A percentile compares a stretch with the other conserved stretches of the same genome.
Evolutionary conservation across 768 basidiomycete genomes (phyloP).

Genomic region (Hygrophorus pudorinus): DNA sequence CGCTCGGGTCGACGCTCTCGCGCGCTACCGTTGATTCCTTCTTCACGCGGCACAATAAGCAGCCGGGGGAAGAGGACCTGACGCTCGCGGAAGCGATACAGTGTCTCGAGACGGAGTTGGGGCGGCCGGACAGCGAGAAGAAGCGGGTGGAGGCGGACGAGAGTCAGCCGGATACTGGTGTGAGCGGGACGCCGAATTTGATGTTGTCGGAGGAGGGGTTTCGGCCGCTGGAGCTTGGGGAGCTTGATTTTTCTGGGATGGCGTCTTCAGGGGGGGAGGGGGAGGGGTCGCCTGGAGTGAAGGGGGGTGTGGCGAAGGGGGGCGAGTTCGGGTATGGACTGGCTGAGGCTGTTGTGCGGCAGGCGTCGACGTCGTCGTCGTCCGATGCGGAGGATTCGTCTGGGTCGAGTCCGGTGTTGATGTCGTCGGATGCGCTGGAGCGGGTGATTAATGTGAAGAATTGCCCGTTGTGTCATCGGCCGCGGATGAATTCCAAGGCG

Average conservation of each 20-base stretch:
- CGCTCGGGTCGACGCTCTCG: constrained; percentile 88
- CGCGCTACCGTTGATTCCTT: constrained; percentile 69
- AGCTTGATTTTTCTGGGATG: constrained; percentile 60
- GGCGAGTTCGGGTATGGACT: too few species aligned
- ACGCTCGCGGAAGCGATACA: constrained; percentile 71
- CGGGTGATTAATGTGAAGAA: constrained; percentile 92
- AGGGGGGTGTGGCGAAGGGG: too few species aligned
- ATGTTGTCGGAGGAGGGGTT: constrained; percentile 28
- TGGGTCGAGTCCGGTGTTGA: constrained; percentile 6
- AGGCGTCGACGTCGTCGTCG: not conserved
- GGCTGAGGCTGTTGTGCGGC: too few species aligned
- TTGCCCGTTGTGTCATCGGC: constrained; percentile 90
- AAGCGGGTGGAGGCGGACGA: constrained; percentile 48
- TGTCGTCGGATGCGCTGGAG: constrained; percentile 40
- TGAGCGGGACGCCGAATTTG: constrained; percentile 43
- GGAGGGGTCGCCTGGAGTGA: too few species aligned
- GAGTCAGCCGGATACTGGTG: constrained; percentile 34
- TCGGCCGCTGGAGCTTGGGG: constrained; percentile 37
- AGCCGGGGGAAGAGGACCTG: constrained; percentile 57
- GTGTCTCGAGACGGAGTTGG: constrained; percentile 79
- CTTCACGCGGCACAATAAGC: constrained; percentile 63
- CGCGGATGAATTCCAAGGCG: constrained; percentile 73
- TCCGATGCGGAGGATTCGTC: constrained; percentile 18
- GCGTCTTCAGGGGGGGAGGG: too few species aligned
- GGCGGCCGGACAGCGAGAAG: constrained; percentile 63